These are phyloP conservation scores for Saposhnikovia divaricata DNA, from an alignment of 129 eudicot species.

Conservation along the genomic window DNA sequence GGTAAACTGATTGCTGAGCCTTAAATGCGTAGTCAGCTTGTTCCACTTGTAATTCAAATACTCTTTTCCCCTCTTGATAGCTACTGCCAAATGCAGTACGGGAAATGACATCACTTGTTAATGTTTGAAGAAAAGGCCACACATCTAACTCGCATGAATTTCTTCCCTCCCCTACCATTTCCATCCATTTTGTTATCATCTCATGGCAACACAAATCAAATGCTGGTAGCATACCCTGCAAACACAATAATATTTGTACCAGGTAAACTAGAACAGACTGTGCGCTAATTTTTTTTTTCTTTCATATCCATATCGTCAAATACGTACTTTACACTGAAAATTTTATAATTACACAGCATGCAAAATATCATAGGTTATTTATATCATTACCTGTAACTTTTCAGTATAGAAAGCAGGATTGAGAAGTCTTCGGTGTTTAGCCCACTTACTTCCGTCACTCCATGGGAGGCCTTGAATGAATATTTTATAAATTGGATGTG, in stretches of 20 bases:
- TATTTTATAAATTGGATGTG: neutral
- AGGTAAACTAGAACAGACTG: neutral
- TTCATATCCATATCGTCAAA: neutral
- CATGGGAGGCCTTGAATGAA: neutral
- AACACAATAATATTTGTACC: neutral
- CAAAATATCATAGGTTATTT: no score
- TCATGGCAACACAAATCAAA: slow-evolving; percentile 7
- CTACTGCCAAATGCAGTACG: slow-evolving; percentile 11
- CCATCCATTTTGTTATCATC: slow-evolving; percentile 13
- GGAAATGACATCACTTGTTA: slow-evolving; percentile 20
- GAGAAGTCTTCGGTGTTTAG: slow-evolving; percentile 37
- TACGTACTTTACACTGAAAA: neutral
- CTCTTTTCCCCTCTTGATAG: neutral
- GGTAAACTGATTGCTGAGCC: slow-evolving; percentile 11
- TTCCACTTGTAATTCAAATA: slow-evolving; percentile 1
- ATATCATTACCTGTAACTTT: no score
- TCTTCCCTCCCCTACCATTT: neutral
- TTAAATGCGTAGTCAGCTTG: neutral
- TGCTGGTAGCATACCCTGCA: slow-evolving; percentile 15
- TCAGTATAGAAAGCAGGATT: slow-evolving; percentile 20
- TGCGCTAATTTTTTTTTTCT: no score
- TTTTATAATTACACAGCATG: no score
- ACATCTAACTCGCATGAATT: slow-evolving; percentile 12
- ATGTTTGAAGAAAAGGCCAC: slow-evolving; percentile 11
- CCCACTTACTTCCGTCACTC: neutral